Evolutionary conservation across 441 rosid genomes (phyloP).

Genomic region (Breynia disticha): DNA sequence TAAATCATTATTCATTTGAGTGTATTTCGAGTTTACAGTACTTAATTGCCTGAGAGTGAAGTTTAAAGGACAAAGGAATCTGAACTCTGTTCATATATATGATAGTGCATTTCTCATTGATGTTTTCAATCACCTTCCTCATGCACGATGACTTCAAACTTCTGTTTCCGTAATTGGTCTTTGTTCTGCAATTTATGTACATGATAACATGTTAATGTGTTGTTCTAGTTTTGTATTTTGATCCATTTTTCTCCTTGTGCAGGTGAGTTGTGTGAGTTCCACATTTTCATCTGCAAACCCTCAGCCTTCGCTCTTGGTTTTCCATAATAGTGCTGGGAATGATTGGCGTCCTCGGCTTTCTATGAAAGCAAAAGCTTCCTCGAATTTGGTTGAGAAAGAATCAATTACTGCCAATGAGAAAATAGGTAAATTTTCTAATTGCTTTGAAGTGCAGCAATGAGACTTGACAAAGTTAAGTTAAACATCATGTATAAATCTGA

Average conservation of each 20-base stretch:
- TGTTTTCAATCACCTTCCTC: not conserved
- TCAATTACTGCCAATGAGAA: conserved; percentile 26
- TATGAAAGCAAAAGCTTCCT: conserved; percentile 38
- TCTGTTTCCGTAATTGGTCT: not conserved
- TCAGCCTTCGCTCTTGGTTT: conserved; percentile 13
- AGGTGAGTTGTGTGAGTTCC: conserved; percentile 28
- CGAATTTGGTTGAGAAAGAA: conserved; percentile 44
- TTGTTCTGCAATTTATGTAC: not conserved
- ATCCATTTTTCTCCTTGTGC: conserved; percentile 12
- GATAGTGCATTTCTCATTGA: not conserved
- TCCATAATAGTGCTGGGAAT: conserved; percentile 18
- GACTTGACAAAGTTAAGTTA: not conserved
- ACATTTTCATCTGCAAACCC: conserved; percentile 16
- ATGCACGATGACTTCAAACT: no score
- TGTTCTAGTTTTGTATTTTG: not conserved
- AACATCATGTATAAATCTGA: not conserved
- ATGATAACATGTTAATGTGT: not conserved
- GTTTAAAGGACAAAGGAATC: not conserved
- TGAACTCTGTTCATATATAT: not conserved
- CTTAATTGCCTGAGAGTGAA: not conserved
- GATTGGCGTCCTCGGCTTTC: conserved; percentile 18
- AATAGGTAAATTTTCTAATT: conserved; percentile 32
- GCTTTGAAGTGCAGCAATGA: not conserved
- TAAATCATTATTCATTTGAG: not conserved
- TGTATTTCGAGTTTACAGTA: not conserved